Evolutionary conservation across 192 early-diverging fungal species (phyloP).

Genomic region (Coemansia sp.): DNA sequence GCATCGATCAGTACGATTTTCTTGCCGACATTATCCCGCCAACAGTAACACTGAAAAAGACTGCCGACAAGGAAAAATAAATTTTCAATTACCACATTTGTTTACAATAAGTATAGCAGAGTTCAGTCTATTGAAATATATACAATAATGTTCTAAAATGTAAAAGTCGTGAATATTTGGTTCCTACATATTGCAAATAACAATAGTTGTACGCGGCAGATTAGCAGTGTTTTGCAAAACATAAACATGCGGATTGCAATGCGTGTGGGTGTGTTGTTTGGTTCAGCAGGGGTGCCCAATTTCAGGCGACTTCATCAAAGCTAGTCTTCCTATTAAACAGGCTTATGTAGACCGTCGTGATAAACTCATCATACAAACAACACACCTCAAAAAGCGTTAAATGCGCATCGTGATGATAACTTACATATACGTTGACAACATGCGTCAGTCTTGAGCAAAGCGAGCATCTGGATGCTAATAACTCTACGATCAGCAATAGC

Average conservation of each 20-base stretch:
- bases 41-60: conserved; percentile 25
- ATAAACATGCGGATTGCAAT: not conserved
- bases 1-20: conserved; percentile 57
- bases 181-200: no score
- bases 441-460: no score
- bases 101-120: not conserved
- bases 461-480: not conserved
- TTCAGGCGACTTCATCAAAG: conserved; percentile 52
- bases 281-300: conserved; percentile 42
- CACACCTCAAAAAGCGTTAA: not conserved
- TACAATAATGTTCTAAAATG: not conserved
- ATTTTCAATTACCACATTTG: not conserved
- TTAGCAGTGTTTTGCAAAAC: not conserved
- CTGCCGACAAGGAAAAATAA: conserved; percentile 9
- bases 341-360: conserved; percentile 55
- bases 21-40: conserved; percentile 46
- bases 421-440: conserved; percentile 2
- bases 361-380: conserved; percentile 43
- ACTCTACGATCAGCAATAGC: not conserved
- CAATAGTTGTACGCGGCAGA: no score
- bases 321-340: conserved; percentile 47
- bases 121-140: conserved; percentile 1
- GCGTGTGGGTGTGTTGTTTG: conserved; percentile 6
- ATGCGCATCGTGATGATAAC: not conserved
- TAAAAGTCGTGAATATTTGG: no score